A percentile compares a stretch with the other conserved stretches of the same genome.
Evolutionary conservation across 768 basidiomycete genomes (phyloP).

Genomic region (Gymnopilus dilepis): DNA sequence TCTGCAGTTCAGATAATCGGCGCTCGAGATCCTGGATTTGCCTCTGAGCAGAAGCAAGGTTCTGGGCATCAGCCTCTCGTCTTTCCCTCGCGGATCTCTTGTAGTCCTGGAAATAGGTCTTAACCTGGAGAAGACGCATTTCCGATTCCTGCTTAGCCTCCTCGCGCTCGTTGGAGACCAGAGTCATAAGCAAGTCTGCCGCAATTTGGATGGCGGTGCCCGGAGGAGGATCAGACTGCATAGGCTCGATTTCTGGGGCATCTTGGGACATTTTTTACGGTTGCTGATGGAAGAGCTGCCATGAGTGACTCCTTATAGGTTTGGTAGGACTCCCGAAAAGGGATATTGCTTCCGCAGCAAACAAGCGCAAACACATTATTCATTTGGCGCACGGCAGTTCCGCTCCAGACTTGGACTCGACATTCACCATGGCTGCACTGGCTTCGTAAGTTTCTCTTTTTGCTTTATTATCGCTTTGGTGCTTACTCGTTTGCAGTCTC

Average conservation of each 20-base stretch:
- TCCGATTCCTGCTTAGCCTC: neutral
- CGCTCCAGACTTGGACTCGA: conserved; percentile 2
- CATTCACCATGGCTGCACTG: conserved; percentile 55
- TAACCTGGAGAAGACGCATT: neutral
- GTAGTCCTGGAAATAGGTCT: neutral
- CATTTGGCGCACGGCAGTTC: conserved; percentile 11
- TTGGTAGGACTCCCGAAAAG: neutral
- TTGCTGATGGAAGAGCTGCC: neutral
- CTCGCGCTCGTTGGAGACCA: conserved; percentile 1
- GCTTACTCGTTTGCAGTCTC: conserved; percentile 46
- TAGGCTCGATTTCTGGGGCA: neutral
- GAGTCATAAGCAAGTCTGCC: neutral
- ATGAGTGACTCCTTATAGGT: neutral
- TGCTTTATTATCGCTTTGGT: neutral
- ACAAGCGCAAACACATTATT: conserved; percentile 29
- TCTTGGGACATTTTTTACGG: neutral
- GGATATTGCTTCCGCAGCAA: neutral
- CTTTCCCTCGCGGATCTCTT: neutral
- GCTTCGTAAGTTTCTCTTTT: conserved; percentile 64
- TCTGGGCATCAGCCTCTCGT: neutral
- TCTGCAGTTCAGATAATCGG: neutral
- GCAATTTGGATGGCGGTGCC: neutral
- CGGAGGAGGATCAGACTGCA: neutral
- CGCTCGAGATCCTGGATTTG: neutral
- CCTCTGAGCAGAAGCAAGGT: neutral